Evolutionary conservation across 1,139 yeast genomes (phyloP).

Genomic region (Entelexis sorbosivorans): DNA sequence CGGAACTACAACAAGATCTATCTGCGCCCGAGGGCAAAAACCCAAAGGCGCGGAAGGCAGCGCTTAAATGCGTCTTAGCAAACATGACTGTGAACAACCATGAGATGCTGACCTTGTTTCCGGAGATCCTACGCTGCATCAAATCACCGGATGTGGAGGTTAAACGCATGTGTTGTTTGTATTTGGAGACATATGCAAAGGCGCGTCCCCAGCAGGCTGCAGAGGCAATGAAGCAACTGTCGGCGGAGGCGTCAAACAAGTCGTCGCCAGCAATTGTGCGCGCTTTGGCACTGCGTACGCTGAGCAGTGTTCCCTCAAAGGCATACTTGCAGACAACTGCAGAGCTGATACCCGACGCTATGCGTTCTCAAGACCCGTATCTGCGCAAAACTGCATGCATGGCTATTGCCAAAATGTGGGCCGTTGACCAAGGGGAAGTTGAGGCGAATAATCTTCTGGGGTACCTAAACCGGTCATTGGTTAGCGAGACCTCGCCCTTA

Average conservation of each 20-base stretch:
- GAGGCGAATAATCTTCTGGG: conserved; percentile 41
- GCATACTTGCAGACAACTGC: conserved; percentile 43
- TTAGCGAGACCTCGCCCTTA: conserved; percentile 39
- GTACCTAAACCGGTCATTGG: conserved; percentile 48
- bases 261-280: conserved; percentile 32
- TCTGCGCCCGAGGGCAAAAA: conserved; percentile 43
- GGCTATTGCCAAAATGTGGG: conserved; percentile 59
- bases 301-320: conserved; percentile 47
- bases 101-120: conserved; percentile 58
- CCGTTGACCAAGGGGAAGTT: conserved; percentile 41
- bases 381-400: conserved; percentile 62
- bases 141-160: conserved; percentile 58
- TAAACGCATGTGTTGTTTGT: conserved; percentile 50
- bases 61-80: conserved; percentile 67
- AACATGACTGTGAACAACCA: conserved; percentile 73
- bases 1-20: conserved; percentile 47
- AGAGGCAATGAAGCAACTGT: conserved; percentile 47
- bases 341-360: conserved; percentile 31
- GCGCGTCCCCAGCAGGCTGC: conserved; percentile 46
- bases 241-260: conserved; percentile 39
- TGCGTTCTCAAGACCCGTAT: conserved; percentile 47
- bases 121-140: conserved; percentile 55
- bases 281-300: conserved; percentile 52
- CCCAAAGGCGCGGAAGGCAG: conserved; percentile 41
- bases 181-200: conserved; percentile 49